These are phyloP conservation scores for Candida suzukii DNA, from an alignment of 805 yeast genomes.

Conservation along the genomic window DNA sequence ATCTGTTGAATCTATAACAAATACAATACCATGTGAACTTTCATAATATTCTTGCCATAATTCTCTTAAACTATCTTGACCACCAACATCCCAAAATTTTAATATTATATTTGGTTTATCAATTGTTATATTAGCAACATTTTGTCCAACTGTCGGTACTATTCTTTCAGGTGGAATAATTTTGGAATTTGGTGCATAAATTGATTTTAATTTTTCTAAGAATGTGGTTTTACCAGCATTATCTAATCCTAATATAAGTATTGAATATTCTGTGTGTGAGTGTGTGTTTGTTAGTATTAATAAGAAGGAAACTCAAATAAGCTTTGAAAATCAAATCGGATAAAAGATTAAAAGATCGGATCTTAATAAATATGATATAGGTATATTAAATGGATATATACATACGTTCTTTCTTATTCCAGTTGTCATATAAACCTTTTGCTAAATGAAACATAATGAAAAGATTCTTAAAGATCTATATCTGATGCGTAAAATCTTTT, in stretches of 20 bases:
- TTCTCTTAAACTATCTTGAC: slow-evolving; percentile 76
- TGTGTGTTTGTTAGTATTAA: not conserved
- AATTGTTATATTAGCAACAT: slow-evolving; percentile 46
- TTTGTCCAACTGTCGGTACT: slow-evolving; percentile 93
- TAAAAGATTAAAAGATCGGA: too few relatives aligned
- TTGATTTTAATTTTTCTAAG: slow-evolving; percentile 55
- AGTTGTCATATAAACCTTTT: slow-evolving; percentile 50
- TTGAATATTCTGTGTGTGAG: slow-evolving; percentile 47
- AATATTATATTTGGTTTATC: slow-evolving; percentile 35
- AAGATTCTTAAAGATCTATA: too few relatives aligned
- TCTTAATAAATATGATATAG: too few relatives aligned
- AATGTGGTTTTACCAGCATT: slow-evolving; percentile 94
- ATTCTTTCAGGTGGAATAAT: slow-evolving; percentile 52
- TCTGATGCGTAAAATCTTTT: too few relatives aligned
- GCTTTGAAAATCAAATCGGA: not conserved
- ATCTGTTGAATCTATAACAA: slow-evolving; percentile 89
- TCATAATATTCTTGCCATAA: slow-evolving; percentile 86
- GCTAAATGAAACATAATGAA: slow-evolving; percentile 58
- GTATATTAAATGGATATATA: not conserved
- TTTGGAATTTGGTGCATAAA: slow-evolving; percentile 40
- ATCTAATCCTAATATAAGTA: slow-evolving; percentile 82
- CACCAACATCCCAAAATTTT: slow-evolving; percentile 96
- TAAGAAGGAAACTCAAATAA: not conserved
- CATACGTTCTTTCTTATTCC: slow-evolving; percentile 50
- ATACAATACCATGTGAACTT: slow-evolving; percentile 85